Evolutionary conservation across 2,329 filamentous ascomycete genomes (phyloP), one percentile per base, ranked within the genome.

Genomic region (Colletotrichum salicis): DNA sequence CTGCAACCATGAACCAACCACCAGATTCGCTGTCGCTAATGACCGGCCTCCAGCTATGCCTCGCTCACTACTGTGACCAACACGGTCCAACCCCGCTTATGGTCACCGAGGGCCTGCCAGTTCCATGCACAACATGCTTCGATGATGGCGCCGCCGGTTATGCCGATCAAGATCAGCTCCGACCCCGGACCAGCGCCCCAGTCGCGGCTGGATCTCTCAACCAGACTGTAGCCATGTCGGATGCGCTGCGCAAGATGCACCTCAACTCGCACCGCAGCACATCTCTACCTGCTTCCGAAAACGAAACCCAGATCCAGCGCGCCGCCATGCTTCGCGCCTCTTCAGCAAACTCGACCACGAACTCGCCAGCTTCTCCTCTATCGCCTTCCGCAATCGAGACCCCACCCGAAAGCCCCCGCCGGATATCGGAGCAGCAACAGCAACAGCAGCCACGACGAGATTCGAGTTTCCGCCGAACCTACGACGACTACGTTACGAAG

Each of bases 61-160:
- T 93, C 76, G 91, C 91, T 77, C 90, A 92, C 80, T 92, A 92
- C 79, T 93, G 91, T 85, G 91, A 93, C 80, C 85, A 89, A 74
- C 91, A 93, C 82, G 91, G 91, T 73, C 91, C 91, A 60, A 92
- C 90, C 58, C 90, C 90, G 61, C 81, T 93, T 70, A 91, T 93
- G 88, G 90, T 92, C 77, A 93, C 91, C 45, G 90, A 93, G 79
- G 90, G 90, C 60, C 81, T 91, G 15, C 88, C 89, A 2, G 87
- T 89, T 13, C 85, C 88, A 59, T 93, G 91, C 77, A 83, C 84
- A 69, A 84, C 86, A 76, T 93, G 91, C 78, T 88, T 85, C 77
- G 88, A 91, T 73, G 75, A 80, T 22, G 83, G 84, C 27, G 74
- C 73, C 15, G 74, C 77, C 55, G 80, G 82, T 31, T 74, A 76